A percentile compares a stretch with the other conserved stretches of the same genome.
phyloP scores from a whole-genome alignment of 139 green algal genomes.

The Auxenochlorella pyrenoidosa region DNA sequence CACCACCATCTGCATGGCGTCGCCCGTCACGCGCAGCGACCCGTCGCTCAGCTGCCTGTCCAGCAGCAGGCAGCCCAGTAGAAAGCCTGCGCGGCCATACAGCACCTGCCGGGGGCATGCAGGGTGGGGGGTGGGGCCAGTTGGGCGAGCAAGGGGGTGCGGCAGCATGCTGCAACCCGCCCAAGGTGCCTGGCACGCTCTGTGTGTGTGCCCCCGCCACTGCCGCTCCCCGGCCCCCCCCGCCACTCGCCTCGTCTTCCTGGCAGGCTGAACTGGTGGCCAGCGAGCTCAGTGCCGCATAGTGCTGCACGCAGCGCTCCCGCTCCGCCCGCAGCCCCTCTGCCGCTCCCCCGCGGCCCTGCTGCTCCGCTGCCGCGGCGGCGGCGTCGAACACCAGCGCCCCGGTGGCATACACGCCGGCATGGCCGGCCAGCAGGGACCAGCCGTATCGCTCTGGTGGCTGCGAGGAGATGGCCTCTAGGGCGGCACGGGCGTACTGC shows the following conservation, averaged over 20 bases:
- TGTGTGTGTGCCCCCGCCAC: too few species aligned
- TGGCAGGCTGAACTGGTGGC: neutral
- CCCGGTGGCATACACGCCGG: conserved; percentile 19
- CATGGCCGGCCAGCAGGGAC: conserved; percentile 29
- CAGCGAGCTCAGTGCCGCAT: neutral
- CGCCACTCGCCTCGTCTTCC: conserved; percentile 5
- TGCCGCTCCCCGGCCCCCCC: neutral
- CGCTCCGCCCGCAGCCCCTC: neutral
- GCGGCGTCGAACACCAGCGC: neutral
- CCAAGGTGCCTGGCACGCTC: too few species aligned
- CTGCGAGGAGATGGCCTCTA: neutral
- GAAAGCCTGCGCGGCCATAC: neutral
- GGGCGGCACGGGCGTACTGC: neutral
- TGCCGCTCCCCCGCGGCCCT: neutral
- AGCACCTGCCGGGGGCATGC: neutral
- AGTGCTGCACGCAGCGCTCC: conserved; percentile 8
- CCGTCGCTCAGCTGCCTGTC: neutral
- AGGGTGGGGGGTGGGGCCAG: too few species aligned
- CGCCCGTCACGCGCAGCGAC: neutral
- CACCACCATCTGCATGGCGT: conserved; percentile 6
- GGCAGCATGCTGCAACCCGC: neutral
- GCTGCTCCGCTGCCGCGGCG: neutral
- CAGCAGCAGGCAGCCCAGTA: conserved; percentile 29
- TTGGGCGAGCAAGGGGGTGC: too few species aligned
- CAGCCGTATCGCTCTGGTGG: neutral